Conservation (phyloP, 306 rosid genomes). For the Calophaca sinica region DNA sequence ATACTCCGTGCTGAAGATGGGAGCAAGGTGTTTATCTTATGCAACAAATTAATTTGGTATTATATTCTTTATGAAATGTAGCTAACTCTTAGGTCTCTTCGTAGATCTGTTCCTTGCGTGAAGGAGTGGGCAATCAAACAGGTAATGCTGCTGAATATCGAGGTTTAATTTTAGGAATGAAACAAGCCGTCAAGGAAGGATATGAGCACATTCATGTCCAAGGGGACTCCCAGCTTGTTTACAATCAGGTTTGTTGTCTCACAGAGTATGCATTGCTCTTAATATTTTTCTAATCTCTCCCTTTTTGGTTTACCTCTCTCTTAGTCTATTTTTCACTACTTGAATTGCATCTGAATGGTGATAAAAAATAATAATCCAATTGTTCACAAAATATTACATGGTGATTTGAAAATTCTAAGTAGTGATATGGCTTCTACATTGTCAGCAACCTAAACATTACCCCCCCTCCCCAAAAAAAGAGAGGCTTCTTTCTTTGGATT, state of each 20-base stretch:
- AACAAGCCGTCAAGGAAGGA: conserved; percentile 67
- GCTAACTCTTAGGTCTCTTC: conserved; percentile 33
- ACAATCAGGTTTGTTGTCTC: conserved; percentile 74
- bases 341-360: too few species aligned
- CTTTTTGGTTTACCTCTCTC: too few species aligned
- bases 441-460: too few species aligned
- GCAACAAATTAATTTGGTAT: background rate
- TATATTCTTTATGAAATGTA: conserved; percentile 6
- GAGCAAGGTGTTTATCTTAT: conserved; percentile 54
- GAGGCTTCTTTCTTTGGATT: too few species aligned
- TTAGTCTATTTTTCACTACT: too few species aligned
- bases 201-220: conserved; percentile 60
- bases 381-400: background rate
- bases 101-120: conserved; percentile 69
- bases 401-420: background rate
- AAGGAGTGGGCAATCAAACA: conserved; percentile 80
- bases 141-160: conserved; percentile 84
- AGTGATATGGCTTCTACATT: too few species aligned
- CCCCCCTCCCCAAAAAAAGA: background rate
- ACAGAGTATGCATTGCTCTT: background rate
- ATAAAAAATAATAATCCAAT: background rate
- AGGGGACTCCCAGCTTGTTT: conserved; percentile 86
- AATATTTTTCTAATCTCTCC: too few species aligned
- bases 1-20: conserved; percentile 77
- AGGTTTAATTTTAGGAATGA: conserved; percentile 73